Evolutionary conservation across 768 basidiomycete genomes (phyloP).

Genomic region (Symmetrospora coprosmae): DNA sequence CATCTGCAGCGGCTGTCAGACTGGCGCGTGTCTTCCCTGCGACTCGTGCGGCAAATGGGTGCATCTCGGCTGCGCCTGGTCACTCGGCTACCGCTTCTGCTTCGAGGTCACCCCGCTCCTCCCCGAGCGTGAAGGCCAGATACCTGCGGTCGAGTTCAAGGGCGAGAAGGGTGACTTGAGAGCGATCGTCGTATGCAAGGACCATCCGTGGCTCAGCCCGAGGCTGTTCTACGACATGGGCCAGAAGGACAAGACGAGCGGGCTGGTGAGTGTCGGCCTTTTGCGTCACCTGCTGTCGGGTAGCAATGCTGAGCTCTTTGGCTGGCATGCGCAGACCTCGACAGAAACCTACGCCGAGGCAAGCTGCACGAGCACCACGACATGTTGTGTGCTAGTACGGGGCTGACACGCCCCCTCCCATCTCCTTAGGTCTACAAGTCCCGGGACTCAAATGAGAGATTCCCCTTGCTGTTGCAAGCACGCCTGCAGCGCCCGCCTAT

Average conservation of each 20-base stretch:
- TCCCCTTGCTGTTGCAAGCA: too few relatives aligned
- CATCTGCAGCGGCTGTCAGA: constrained; percentile 50
- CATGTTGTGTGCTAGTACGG: too few relatives aligned
- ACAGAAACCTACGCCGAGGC: too few relatives aligned
- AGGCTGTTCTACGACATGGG: constrained; percentile 5
- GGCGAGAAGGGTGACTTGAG: neutral
- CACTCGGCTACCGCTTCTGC: constrained; percentile 64
- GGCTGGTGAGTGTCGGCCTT: constrained; percentile 7
- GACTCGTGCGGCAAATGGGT: constrained; percentile 64
- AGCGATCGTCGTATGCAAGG: constrained; percentile 2
- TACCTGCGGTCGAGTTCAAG: neutral
- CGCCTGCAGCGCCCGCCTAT: too few relatives aligned
- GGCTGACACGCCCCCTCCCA: too few relatives aligned
- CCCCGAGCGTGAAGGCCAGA: neutral
- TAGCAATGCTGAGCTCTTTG: too few relatives aligned
- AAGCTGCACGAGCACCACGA: neutral
- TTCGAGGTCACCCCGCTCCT: constrained; percentile 54
- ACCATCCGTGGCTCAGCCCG: neutral
- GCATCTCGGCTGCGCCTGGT: constrained; percentile 85
- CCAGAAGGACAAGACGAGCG: neutral
- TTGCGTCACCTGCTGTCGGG: too few relatives aligned
- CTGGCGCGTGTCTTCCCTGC: constrained; percentile 73
- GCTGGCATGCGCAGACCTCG: too few relatives aligned
- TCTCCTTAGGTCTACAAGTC: too few relatives aligned
- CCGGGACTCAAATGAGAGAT: too few relatives aligned